Evolutionary conservation across 129 eudicot genomes (phyloP), one percentile per base, ranked within the genome.

Genomic region (sunflower (Helianthus annuus)): DNA sequence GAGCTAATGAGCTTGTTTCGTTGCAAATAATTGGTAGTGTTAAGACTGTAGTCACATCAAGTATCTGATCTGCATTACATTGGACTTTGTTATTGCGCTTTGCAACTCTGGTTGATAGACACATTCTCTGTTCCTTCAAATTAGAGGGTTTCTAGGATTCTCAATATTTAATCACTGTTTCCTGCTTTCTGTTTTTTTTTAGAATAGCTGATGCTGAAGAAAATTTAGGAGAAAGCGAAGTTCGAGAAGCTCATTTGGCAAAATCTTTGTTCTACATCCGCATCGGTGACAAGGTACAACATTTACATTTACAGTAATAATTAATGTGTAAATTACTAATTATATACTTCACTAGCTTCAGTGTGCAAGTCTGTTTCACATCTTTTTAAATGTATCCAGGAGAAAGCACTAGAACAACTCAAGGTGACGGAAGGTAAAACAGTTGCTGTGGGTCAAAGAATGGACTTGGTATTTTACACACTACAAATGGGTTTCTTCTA

Each of bases 131-230:
- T 58, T 15, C 12, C 40, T 24, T 58, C 15, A 58, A 4, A 12
- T 58, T 58, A 58, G 64, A 14, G 1, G 65, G 15, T 27, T 36
- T 24, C 32, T 27, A 24, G 13, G 16, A 58, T 13, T 29, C 19
- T 60, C 13, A 60, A 10, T 69, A 64, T 70, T 45, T 17, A 57
- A 61, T 58, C 66, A n/a, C 54, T 3, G 66, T 14, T 57, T 14
- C 13, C 12, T 55, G 55, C 70, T 42, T 70, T 64, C 15, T 51
- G 8, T 52, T 78, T 68, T 11, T 11, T 39, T 61, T 51, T 59
- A 94, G 98, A 76, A 94, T 94, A 67, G 85, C 97, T 17, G 98
- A 94, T 72, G 98, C 98, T 72, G 98, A 94, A 78, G 97, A 94
- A 70, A 94, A 94, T 67, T 81, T 94, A 77, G 98, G 98, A 58